phyloP scores from a whole-genome alignment of 2,329 filamentous ascomycete species.

The Blastomyces parvus region DNA sequence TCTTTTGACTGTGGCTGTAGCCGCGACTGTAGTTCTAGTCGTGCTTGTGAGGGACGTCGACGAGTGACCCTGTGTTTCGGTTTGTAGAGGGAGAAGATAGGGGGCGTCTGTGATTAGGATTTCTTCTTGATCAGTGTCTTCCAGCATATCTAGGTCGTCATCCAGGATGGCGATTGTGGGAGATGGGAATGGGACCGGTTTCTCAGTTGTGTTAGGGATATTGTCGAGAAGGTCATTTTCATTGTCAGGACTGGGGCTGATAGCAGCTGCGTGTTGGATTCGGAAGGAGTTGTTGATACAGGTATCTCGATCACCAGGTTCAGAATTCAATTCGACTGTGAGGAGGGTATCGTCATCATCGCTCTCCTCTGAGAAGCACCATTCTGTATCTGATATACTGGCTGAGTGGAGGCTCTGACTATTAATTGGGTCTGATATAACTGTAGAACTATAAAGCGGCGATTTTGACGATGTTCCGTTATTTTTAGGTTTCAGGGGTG shows the following conservation, averaged over 20 bases:
- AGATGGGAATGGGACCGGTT: not conserved
- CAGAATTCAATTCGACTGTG: not conserved
- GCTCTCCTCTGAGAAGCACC: slow-evolving; percentile 1
- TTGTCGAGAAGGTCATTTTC: not conserved
- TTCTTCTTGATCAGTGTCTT: not conserved
- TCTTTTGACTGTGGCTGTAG: not conserved
- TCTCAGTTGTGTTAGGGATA: not conserved
- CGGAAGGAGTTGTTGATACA: not conserved
- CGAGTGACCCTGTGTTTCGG: not conserved
- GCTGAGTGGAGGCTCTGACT: not conserved
- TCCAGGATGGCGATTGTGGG: not conserved
- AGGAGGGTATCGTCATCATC: slow-evolving; percentile 1
- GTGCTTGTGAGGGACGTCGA: not conserved
- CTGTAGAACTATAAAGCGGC: not conserved
- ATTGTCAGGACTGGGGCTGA: not conserved
- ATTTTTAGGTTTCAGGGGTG: not conserved
- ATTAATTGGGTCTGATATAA: not conserved
- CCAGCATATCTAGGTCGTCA: not conserved
- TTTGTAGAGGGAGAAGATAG: not conserved
- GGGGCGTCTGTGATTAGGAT: not conserved
- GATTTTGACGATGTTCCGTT: not conserved
- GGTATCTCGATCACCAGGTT: not conserved
- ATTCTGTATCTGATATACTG: slow-evolving; percentile 6
- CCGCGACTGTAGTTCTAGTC: not conserved
- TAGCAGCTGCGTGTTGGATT: not conserved